A percentile compares a stretch with the other conserved stretches of the same genome.
These are phyloP conservation scores for Tremella mesenterica DNA, from an alignment of 768 basidiomycete genomes.

Conservation along the genomic window DNA sequence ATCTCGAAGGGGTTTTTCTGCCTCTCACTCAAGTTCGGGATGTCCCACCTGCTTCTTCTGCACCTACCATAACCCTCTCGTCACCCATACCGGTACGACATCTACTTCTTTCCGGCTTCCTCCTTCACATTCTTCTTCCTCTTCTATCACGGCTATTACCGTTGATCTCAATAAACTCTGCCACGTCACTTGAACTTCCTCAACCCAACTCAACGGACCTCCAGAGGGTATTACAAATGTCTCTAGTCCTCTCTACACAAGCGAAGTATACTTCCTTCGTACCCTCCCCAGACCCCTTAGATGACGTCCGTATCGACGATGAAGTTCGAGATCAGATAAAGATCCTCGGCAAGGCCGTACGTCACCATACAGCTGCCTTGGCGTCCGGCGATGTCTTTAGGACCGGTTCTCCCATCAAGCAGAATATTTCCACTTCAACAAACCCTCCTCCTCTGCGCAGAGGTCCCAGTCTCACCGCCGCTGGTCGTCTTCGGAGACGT, in stretches of 20 bases:
- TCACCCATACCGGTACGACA: constrained; percentile 32
- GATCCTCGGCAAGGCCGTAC: constrained; percentile 22
- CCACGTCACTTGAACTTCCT: background rate
- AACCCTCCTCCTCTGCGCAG: constrained; percentile 10
- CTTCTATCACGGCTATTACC: constrained; percentile 30
- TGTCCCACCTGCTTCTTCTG: constrained; percentile 8
- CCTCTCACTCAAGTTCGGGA: constrained; percentile 38
- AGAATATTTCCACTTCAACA: background rate
- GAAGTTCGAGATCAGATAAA: constrained; percentile 31
- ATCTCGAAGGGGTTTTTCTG: constrained; percentile 42
- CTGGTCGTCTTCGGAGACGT: constrained; percentile 21
- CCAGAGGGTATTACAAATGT: constrained; percentile 36
- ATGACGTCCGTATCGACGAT: constrained; percentile 16
- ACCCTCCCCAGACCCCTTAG: constrained; percentile 1
- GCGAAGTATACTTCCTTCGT: constrained; percentile 31
- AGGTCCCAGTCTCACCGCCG: constrained; percentile 18
- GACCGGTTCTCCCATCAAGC: background rate
- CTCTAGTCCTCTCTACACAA: constrained; percentile 39
- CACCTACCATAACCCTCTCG: constrained; percentile 3
- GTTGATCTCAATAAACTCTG: constrained; percentile 10
- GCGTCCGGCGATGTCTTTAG: too few species aligned
- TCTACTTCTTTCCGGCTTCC: constrained; percentile 39
- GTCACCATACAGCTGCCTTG: constrained; percentile 11
- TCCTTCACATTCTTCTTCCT: constrained; percentile 40
- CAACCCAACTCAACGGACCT: constrained; percentile 15